phyloP scores from a whole-genome alignment of 2,329 filamentous ascomycete genomes.

The Neocucurbitaria cava region DNA sequence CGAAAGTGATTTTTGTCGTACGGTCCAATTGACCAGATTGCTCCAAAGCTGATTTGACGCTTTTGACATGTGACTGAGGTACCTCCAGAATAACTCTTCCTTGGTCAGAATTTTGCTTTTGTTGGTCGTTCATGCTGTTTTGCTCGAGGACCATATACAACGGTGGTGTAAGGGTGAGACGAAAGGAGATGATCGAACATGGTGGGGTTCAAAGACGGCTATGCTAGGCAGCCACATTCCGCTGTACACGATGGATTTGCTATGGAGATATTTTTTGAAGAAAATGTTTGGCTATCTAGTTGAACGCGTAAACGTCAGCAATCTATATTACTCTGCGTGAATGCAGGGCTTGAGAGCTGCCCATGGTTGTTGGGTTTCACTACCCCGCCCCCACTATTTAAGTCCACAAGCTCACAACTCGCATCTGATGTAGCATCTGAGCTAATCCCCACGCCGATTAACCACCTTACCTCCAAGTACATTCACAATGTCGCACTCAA shows the following conservation, averaged over 20 bases:
- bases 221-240: background rate
- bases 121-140: background rate
- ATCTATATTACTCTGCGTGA: background rate
- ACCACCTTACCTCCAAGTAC: background rate
- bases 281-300: background rate
- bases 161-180: background rate
- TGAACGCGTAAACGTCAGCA: background rate
- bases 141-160: background rate
- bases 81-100: slow-evolving; percentile 31
- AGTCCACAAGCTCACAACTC: slow-evolving; percentile 3
- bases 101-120: background rate
- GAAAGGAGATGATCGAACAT: background rate
- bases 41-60: slow-evolving; percentile 49
- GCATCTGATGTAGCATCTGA: slow-evolving; percentile 17
- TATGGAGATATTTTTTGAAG: background rate
- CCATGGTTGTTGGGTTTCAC: slow-evolving; percentile 5
- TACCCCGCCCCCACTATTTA: slow-evolving; percentile 41
- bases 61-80: slow-evolving; percentile 45
- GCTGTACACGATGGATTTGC: background rate
- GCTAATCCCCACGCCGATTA: background rate
- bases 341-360: background rate
- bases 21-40: slow-evolving; percentile 33
- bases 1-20: slow-evolving; percentile 35
- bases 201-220: background rate
- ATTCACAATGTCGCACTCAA: slow-evolving; percentile 50